Evolutionary conservation across 78 protist genomes (phyloP).

Genomic region (Dictyostelium firmibasis): DNA sequence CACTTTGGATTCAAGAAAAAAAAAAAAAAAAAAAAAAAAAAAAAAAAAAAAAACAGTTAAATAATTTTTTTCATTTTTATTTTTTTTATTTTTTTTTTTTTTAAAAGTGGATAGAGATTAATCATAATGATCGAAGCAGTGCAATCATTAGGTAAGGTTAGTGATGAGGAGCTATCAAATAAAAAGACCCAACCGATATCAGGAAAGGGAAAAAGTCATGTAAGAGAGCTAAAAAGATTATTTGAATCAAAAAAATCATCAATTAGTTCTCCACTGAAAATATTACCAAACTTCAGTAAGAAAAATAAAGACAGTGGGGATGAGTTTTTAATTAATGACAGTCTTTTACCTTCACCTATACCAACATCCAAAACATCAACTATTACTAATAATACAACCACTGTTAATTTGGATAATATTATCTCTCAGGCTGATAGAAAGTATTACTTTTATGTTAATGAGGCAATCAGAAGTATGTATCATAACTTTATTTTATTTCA

Average conservation of each 20-base stretch:
- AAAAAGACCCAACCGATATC: background rate
- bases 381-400: background rate
- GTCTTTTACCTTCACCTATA: background rate
- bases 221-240: conserved; percentile 67
- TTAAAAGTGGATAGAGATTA: background rate
- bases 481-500: background rate
- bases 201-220: conserved; percentile 40
- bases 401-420: conserved; percentile 4
- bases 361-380: background rate
- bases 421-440: conserved; percentile 60
- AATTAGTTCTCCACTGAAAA: background rate
- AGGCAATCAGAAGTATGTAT: conserved; percentile 70
- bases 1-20: too few relatives aligned
- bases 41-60: background rate
- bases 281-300: background rate
- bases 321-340: background rate
- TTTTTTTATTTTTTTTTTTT: background rate
- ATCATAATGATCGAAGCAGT: background rate
- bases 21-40: background rate
- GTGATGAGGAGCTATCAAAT: background rate
- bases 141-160: background rate
- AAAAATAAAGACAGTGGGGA: background rate
- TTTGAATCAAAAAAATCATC: conserved; percentile 57
- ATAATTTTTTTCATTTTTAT: background rate
- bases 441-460: conserved; percentile 70